These are phyloP conservation scores for Camellia lanceoleosa DNA, from an alignment of 148 eudicot genomes.

Conservation along the genomic window DNA sequence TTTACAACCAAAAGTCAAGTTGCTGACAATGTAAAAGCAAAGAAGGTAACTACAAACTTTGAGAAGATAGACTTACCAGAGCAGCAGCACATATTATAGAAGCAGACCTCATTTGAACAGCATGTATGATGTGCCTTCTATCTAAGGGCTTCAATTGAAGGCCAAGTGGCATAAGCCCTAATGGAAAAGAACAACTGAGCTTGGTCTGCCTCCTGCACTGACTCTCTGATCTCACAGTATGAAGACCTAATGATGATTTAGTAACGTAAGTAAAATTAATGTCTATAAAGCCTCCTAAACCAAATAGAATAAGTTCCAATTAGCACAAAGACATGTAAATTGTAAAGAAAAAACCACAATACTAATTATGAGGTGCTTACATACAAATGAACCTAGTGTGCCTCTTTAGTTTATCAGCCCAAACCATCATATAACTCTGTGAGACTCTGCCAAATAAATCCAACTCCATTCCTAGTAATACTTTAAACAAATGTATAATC, in stretches of 20 bases:
- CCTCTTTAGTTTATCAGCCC: no score
- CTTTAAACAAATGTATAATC: no score
- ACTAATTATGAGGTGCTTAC: no score
- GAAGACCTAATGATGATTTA: not conserved
- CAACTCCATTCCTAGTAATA: no score
- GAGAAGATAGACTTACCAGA: conserved; percentile 28
- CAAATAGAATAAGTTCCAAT: not conserved
- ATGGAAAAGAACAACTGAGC: conserved; percentile 11
- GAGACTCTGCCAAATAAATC: no score
- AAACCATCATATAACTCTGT: no score
- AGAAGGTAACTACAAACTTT: not conserved
- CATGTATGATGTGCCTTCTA: not conserved
- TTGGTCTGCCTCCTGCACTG: conserved; percentile 8
- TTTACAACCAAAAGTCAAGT: not conserved
- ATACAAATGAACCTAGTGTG: no score
- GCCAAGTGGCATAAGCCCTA: conserved; percentile 16
- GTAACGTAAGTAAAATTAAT: not conserved
- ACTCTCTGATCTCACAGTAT: conserved; percentile 14
- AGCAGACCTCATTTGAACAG: conserved; percentile 18
- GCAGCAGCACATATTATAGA: conserved; percentile 39
- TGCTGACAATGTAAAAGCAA: not conserved
- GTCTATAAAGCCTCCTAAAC: not conserved
- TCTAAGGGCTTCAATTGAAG: conserved; percentile 13
- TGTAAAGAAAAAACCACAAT: not conserved
- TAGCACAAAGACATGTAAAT: not conserved